Percentiles rank a stretch among this genome's conserved stretches.
Conservation (phyloP, 2,329 filamentous ascomycete genomes). For the Pezicula carpinea region DNA sequence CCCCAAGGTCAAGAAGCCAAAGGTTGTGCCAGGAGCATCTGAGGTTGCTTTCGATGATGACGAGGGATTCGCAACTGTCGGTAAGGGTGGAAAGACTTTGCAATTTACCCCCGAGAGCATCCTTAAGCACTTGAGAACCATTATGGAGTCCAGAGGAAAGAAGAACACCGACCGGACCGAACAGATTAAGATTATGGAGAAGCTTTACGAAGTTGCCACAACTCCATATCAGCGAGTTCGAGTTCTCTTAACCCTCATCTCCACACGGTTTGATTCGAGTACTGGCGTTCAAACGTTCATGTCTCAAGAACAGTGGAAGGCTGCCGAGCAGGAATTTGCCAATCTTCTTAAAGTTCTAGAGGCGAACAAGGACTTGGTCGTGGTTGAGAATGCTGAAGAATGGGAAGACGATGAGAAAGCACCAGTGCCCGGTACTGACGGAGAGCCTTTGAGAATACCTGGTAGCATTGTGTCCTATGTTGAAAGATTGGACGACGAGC, state of each 20-base stretch:
- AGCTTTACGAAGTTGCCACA: slow-evolving; percentile 80
- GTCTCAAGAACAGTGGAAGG: slow-evolving; percentile 95
- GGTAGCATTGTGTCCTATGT: slow-evolving; percentile 93
- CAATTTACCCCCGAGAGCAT: slow-evolving; percentile 97
- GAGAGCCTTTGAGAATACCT: slow-evolving; percentile 77
- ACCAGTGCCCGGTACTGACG: slow-evolving; percentile 65
- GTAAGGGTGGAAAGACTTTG: slow-evolving; percentile 81
- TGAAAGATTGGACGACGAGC: slow-evolving; percentile 93
- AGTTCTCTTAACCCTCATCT: slow-evolving; percentile 85
- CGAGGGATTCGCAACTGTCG: slow-evolving; percentile 84
- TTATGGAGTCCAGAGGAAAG: slow-evolving; percentile 93
- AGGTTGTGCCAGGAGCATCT: slow-evolving; percentile 44
- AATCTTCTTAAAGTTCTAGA: slow-evolving; percentile 76
- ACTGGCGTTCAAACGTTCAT: slow-evolving; percentile 76
- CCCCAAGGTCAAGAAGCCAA: slow-evolving; percentile 48
- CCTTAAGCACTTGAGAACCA: slow-evolving; percentile 89
- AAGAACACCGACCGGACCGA: slow-evolving; percentile 96
- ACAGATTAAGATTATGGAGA: slow-evolving; percentile 98
- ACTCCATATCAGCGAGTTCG: slow-evolving; percentile 93
- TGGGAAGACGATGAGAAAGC: slow-evolving; percentile 99
- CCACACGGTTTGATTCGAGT: slow-evolving; percentile 89
- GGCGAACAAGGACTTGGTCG: slow-evolving; percentile 72
- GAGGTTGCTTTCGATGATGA: slow-evolving; percentile 59
- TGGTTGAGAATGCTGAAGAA: slow-evolving; percentile 89
- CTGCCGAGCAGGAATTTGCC: slow-evolving; percentile 81